Evolutionary conservation across 2,329 filamentous ascomycete species (phyloP).

Genomic region (Thielaviopsis cerberus): DNA sequence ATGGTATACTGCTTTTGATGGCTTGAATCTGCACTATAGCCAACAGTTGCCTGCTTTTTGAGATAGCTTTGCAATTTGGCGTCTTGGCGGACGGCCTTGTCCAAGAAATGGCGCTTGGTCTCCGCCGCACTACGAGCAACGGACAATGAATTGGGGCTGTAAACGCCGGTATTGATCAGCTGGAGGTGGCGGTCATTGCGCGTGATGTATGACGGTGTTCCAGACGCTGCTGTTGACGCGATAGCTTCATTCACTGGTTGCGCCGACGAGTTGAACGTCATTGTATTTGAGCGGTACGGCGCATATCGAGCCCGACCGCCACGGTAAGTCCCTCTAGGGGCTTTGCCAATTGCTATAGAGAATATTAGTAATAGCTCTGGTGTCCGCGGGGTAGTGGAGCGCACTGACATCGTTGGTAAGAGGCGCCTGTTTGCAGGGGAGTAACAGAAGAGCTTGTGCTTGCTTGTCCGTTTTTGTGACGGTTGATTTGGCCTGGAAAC

Average conservation of each 20-base stretch:
- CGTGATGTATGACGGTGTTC: constrained; percentile 37
- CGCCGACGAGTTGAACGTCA: constrained; percentile 18
- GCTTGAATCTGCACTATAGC: constrained; percentile 3
- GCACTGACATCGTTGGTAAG: constrained; percentile 22
- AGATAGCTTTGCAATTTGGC: constrained; percentile 2
- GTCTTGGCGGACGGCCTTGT: constrained; percentile 2
- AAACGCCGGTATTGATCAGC: constrained; percentile 58
- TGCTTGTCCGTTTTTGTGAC: constrained; percentile 48
- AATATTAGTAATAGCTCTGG: neutral
- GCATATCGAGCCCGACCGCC: neutral
- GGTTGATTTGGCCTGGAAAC: constrained; percentile 54
- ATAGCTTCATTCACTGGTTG: constrained; percentile 13
- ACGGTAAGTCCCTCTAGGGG: neutral
- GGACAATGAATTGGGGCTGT: constrained; percentile 15
- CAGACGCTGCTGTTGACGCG: constrained; percentile 17
- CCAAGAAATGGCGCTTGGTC: constrained; percentile 2
- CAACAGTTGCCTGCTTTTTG: neutral
- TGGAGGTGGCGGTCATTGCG: constrained; percentile 63
- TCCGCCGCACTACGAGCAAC: constrained; percentile 15
- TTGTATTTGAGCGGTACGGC: neutral
- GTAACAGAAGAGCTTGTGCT: constrained; percentile 14
- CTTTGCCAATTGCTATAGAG: neutral
- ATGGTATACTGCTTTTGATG: constrained; percentile 8
- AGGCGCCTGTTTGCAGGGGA: constrained; percentile 1
- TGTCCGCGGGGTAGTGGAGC: neutral